These are phyloP conservation scores for Suillus placidus DNA, from an alignment of 768 basidiomycete species.

Conservation along the genomic window DNA sequence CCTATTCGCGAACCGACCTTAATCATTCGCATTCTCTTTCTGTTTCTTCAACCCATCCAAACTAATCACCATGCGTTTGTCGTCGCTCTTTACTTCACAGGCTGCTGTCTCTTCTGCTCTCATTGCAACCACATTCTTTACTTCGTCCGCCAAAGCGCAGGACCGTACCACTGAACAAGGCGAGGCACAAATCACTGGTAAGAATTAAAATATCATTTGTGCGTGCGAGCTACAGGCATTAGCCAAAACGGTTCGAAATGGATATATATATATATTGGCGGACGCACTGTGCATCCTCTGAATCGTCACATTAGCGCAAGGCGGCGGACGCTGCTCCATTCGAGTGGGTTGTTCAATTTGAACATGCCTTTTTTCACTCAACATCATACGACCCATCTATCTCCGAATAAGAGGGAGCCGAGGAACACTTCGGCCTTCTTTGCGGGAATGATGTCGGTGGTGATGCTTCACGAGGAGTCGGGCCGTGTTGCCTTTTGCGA, in stretches of 20 bases:
- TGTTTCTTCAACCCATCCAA: background rate
- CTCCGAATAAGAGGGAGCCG: background rate
- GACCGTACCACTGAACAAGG: slow-evolving; percentile 38
- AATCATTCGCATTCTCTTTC: background rate
- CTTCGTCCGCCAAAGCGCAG: slow-evolving; percentile 18
- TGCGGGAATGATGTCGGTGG: background rate
- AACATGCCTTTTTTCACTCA: background rate
- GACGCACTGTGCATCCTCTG: background rate
- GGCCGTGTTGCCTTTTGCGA: background rate
- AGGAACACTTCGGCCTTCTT: background rate
- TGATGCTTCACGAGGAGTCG: background rate
- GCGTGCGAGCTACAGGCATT: background rate
- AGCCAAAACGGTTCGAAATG: too few relatives aligned
- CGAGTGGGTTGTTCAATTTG: background rate
- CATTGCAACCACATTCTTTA: slow-evolving; percentile 11
- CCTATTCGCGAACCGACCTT: background rate
- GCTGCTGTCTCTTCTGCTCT: slow-evolving; percentile 10
- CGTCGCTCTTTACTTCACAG: slow-evolving; percentile 23
- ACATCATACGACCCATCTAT: background rate
- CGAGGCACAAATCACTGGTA: slow-evolving; percentile 42
- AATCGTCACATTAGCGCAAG: background rate
- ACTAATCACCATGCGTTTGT: slow-evolving; percentile 18
- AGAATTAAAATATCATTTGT: slow-evolving; percentile 9
- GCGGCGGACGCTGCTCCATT: background rate
- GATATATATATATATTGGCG: too few relatives aligned